A percentile compares a stretch with the other conserved stretches of the same genome.
These are phyloP conservation scores for Leucocoprinus leucothites DNA, from an alignment of 768 basidiomycete species.

Conservation along the genomic window DNA sequence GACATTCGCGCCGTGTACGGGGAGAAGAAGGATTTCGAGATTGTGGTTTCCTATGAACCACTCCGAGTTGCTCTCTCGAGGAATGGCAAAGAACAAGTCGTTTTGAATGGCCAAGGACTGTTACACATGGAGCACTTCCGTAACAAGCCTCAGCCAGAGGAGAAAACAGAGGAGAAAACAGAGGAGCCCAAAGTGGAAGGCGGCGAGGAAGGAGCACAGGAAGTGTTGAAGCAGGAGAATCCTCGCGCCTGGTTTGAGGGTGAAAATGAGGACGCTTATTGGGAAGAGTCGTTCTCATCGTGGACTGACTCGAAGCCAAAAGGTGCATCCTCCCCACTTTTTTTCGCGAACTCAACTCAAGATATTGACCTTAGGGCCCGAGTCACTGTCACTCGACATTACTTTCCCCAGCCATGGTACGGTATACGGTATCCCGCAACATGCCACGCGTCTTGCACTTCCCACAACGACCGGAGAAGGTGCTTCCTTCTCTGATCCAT, in stretches of 20 bases:
- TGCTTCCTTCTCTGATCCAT: slow-evolving; percentile 82
- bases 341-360: not conserved
- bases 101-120: slow-evolving; percentile 85
- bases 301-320: slow-evolving; percentile 97
- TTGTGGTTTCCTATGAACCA: slow-evolving; percentile 72
- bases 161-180: slow-evolving; percentile 36
- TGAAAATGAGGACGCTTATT: slow-evolving; percentile 76
- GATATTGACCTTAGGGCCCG: slow-evolving; percentile 65
- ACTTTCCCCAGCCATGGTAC: slow-evolving; percentile 89
- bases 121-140: slow-evolving; percentile 99
- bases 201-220: slow-evolving; percentile 47
- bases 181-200: slow-evolving; percentile 42
- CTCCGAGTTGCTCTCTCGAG: slow-evolving; percentile 70
- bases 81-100: slow-evolving; percentile 78
- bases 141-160: slow-evolving; percentile 46
- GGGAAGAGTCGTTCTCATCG: slow-evolving; percentile 84
- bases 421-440: slow-evolving; percentile 96
- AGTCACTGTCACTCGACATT: slow-evolving; percentile 90
- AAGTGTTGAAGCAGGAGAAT: slow-evolving; percentile 49
- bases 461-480: slow-evolving; percentile 83
- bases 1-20: slow-evolving; percentile 67
- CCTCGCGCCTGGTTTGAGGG: slow-evolving; percentile 85
- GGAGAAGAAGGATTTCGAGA: slow-evolving; percentile 55
- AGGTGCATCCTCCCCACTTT: slow-evolving; percentile 47
- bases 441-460: slow-evolving; percentile 85